Percentiles rank a stretch among this genome's conserved stretches.
Conservation (phyloP, 352 stramenopile genomes). For the Phytopythium montanum region DNA sequence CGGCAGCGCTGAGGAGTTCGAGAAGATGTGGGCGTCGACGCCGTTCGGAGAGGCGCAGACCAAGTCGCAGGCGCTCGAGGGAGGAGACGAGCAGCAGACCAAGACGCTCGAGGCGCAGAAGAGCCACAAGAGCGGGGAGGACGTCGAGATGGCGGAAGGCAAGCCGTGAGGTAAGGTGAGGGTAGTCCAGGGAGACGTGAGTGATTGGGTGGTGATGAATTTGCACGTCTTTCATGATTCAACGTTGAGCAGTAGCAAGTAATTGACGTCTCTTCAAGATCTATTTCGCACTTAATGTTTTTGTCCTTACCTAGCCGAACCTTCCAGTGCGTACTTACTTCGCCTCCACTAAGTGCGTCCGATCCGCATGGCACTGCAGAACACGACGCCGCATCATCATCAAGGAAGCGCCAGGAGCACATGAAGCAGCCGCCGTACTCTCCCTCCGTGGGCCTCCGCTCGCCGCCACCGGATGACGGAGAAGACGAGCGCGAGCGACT, state of each 20-base stretch:
- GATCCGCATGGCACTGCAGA: background rate
- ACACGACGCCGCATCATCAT: background rate
- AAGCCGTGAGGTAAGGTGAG: too few relatives aligned
- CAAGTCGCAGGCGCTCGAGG: background rate
- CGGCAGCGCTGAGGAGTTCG: constrained; percentile 48
- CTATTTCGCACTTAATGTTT: background rate
- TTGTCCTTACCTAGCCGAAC: too few relatives aligned
- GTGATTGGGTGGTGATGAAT: too few relatives aligned
- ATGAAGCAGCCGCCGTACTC: background rate
- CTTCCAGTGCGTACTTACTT: background rate
- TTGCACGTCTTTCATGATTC: too few relatives aligned
- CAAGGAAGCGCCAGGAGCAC: background rate
- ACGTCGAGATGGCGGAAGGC: background rate
- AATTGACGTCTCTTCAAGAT: background rate
- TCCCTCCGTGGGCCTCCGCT: background rate
- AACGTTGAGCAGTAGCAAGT: too few relatives aligned
- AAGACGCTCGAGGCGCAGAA: background rate
- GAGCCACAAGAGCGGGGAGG: background rate
- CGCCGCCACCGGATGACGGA: background rate
- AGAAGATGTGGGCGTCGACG: constrained; percentile 49
- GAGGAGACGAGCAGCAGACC: background rate
- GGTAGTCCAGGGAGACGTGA: too few relatives aligned
- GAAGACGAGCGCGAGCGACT: constrained; percentile 9
- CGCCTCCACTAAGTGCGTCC: background rate
- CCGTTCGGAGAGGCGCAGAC: constrained; percentile 9